Conservation (phyloP, 257 asterid genomes). For the Voacanga thouarsii region DNA sequence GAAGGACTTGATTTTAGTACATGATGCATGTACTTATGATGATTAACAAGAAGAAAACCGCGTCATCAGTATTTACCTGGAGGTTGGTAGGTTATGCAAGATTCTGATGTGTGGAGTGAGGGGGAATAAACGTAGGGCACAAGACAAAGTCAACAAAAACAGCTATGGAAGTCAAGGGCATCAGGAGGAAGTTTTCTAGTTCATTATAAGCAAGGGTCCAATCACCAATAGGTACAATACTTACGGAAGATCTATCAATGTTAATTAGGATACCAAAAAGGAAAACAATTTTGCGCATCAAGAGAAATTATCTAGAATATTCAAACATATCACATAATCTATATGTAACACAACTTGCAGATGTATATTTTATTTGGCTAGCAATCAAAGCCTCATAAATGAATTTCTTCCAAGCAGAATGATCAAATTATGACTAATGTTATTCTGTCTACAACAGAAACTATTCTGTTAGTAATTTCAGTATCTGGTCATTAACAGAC, state of each 20-base stretch:
- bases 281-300: neutral
- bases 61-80: neutral
- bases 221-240: neutral
- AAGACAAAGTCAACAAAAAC: neutral
- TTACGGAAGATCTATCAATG: neutral
- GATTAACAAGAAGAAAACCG: neutral
- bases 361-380: neutral
- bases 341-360: neutral
- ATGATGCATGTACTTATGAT: neutral
- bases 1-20: neutral
- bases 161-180: neutral
- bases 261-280: neutral
- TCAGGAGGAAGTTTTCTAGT: neutral
- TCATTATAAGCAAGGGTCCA: neutral
- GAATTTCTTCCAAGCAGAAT: neutral
- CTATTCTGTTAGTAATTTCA: neutral
- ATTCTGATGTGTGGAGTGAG: neutral
- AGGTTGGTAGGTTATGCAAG: neutral
- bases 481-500: neutral
- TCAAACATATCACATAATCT: neutral
- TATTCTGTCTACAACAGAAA: neutral
- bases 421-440: neutral
- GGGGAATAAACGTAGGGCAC: neutral
- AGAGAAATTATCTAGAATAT: neutral
- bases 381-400: neutral